These are phyloP conservation scores for Globisporangium cederbergense DNA, from an alignment of 352 stramenopile species.

Conservation along the genomic window DNA sequence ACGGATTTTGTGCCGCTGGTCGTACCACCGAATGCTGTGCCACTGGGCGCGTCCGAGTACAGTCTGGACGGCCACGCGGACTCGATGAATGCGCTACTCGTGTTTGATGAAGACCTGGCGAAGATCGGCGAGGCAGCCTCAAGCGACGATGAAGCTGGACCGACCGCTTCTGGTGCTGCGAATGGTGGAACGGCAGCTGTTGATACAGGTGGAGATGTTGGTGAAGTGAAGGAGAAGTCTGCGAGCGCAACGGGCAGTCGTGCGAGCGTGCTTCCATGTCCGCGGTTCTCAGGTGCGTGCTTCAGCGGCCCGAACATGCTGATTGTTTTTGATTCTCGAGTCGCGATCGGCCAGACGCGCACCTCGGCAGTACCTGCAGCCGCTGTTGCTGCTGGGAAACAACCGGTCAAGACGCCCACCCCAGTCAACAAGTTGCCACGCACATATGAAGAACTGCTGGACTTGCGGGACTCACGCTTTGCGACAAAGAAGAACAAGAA, in stretches of 20 bases:
- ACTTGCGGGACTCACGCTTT: conserved; percentile 70
- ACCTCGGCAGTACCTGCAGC: conserved; percentile 37
- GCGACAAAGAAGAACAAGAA: conserved; percentile 84
- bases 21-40: conserved; percentile 54
- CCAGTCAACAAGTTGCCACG: conserved; percentile 52
- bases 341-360: conserved; percentile 70
- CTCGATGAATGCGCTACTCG: conserved; percentile 47
- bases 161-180: background rate
- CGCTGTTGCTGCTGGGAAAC: conserved; percentile 52
- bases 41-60: conserved; percentile 63
- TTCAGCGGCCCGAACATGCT: conserved; percentile 87
- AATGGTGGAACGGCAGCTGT: background rate
- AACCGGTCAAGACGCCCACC: conserved; percentile 35
- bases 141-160: conserved; percentile 18
- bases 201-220: background rate
- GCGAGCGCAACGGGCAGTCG: conserved; percentile 1
- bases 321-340: conserved; percentile 79
- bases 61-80: conserved; percentile 42
- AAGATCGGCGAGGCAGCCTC: conserved; percentile 33
- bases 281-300: conserved; percentile 69
- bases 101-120: conserved; percentile 70
- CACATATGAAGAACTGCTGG: conserved; percentile 76
- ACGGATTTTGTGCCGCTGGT: conserved; percentile 73
- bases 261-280: conserved; percentile 55
- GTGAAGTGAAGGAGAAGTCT: conserved; percentile 1